Evolutionary conservation across 352 stramenopile genomes (phyloP), one percentile per base, ranked within the genome.

Genomic region (Thraustochytrium sp.): DNA sequence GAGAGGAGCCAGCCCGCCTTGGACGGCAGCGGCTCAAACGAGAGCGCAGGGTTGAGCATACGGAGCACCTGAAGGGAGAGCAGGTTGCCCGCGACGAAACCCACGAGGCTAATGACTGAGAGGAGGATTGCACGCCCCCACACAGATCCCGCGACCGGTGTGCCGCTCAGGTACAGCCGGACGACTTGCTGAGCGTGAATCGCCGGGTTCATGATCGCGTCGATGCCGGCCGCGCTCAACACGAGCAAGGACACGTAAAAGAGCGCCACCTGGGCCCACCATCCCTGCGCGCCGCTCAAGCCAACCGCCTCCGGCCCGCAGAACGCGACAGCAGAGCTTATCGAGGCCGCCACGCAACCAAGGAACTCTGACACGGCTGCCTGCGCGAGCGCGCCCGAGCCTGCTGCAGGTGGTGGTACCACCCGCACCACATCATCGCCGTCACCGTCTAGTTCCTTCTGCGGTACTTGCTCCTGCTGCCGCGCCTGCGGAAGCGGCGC

Each of bases 221-320:
- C n/a, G 0, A 80, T 18, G 16, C 68, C 31, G 37, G 26, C 8
- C 18, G 26, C 34, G 23, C 34, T 34, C 0, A 55, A 51, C 46
- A 31, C 34, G 48, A 80, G 8, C 16, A 80, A 26, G 1, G 68
- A 80, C 11, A 63, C 34, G 40, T 34, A 80, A 26, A 80, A 80
- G 2, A 80, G 53, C 26, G 31, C 68, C 18, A 2, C 68, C 13
- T 72, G 59, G n/a, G n/a, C n/a, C n/a, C n/a, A n/a, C 34, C 36
- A 49, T 38, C 21, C 1, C 0, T 8, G 36, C 23, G 46, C 68
- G 34, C 48, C 36, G 5, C 23, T 4, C 8, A 42, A 16, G 37
- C 42, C 46, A 0, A 80, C 13, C 26, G 68, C 68, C 18, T 9
- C 13, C 21, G 68, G 68, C 29, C 34, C 3, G 42, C 76, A 80